Base-by-base conservation (phyloP, 2,329 filamentous ascomycete species). In the Trichoderma breve region DNA sequence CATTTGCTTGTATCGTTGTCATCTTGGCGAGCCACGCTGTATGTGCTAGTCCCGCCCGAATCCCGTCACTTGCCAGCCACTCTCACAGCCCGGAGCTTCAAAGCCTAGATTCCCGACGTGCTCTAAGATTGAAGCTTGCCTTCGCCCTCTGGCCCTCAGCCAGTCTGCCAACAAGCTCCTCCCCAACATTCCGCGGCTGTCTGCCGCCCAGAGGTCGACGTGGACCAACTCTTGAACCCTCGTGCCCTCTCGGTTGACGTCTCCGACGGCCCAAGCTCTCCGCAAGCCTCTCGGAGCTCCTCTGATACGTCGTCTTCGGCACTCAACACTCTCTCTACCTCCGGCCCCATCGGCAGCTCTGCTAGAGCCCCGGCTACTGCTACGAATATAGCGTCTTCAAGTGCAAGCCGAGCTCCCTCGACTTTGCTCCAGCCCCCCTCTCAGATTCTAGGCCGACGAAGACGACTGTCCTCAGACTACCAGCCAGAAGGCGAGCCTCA, bases 251-350 rank as follows among this genome's bases (percentile, higher is more conserved):
- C 78, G 78, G 76, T 77, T 71, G 74, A 77, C 76, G 75, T 86
- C 85, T 84, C 91, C 89, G 91, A 90, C 90, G 82, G 87, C 86
- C 87, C 88, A 86, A 82, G 86, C 83, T 86, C 84, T 80, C 86
- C 88, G 86, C 86, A 83, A 76, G 81, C 83, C 82, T 81, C 84
- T 77, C 80, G 83, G 79, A 81, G 82, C 81, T 79, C 86, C 82
- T 79, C 84, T 78, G 84, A 81, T 83, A 82, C 83, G 77, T 80
- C 80, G 75, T 74, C 81, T 81, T 84, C 85, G 79, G 82, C 83
- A 78, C 81, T 81, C 76, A 73, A 74, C 61, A 75, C 74, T 69
- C 70, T 75, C 70, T 65, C 74, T 74, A 75, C 75, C 75, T 74
- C 74, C 74, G 73, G 63, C 73, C 71, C 77, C 72, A 72, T 75